Percentiles rank a stretch among this genome's conserved stretches.
These are phyloP conservation scores for Microthlaspi erraticum DNA, from an alignment of 345 rosid genomes.

Conservation along the genomic window DNA sequence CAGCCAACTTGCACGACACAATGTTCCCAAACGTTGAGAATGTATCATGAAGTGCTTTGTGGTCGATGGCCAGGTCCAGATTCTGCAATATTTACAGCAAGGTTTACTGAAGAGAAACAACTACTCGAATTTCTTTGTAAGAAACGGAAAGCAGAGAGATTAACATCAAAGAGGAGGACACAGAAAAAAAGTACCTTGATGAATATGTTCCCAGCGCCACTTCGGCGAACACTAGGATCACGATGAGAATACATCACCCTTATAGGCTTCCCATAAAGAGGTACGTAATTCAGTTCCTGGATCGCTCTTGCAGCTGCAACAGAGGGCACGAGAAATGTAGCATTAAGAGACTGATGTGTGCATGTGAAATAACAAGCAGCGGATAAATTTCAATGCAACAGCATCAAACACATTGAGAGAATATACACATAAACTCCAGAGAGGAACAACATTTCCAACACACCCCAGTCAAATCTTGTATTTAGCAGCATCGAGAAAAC, in stretches of 20 bases:
- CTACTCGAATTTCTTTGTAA: neutral
- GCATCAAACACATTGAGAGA: slow-evolving; percentile 19
- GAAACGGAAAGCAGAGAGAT: neutral
- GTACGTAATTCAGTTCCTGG: slow-evolving; percentile 78
- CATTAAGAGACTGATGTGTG: neutral
- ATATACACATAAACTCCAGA: neutral
- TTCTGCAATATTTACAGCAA: slow-evolving; percentile 57
- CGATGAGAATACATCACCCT: slow-evolving; percentile 90
- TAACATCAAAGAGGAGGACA: neutral
- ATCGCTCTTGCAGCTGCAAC: slow-evolving; percentile 82
- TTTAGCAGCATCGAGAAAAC: neutral
- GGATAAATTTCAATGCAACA: neutral
- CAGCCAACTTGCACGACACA: slow-evolving; percentile 94
- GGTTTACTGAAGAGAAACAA: neutral
- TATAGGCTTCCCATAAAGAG: slow-evolving; percentile 73
- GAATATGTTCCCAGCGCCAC: slow-evolving; percentile 92
- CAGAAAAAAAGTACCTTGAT: slow-evolving; percentile 67
- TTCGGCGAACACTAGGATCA: slow-evolving; percentile 73
- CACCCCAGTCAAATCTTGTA: neutral
- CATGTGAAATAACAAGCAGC: neutral
- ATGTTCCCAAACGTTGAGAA: slow-evolving; percentile 83
- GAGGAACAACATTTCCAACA: slow-evolving; percentile 3
- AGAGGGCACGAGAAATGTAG: neutral
- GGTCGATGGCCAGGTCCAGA: slow-evolving; percentile 84
- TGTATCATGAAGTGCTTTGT: slow-evolving; percentile 88